Evolutionary conservation across 140 eudicot genomes (phyloP).

Genomic region (Stevia rebaudiana): DNA sequence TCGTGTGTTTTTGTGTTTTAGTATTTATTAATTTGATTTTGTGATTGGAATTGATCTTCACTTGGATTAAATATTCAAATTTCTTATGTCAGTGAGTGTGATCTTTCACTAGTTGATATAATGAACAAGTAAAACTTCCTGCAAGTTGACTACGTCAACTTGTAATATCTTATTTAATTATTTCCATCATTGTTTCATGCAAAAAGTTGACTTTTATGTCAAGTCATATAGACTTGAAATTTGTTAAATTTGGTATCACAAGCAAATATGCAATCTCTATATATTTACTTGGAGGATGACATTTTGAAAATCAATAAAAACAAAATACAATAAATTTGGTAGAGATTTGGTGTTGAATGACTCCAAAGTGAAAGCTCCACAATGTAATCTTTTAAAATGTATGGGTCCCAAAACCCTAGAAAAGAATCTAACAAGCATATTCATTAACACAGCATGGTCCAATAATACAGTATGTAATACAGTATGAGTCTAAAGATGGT

Average conservation of each 20-base stretch:
- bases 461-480: too few relatives aligned
- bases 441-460: too few relatives aligned
- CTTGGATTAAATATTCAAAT: background rate
- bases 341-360: constrained; percentile 2
- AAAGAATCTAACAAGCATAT: too few relatives aligned
- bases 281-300: background rate
- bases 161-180: background rate
- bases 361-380: background rate
- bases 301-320: background rate
- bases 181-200: constrained; percentile 3
- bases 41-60: constrained; percentile 15
- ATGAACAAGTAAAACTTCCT: constrained; percentile 14
- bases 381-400: too few relatives aligned
- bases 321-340: background rate
- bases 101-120: constrained; percentile 19
- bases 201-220: constrained; percentile 7
- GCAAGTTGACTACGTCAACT: constrained; percentile 20
- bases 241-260: constrained; percentile 2
- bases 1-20: constrained; percentile 14
- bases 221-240: constrained; percentile 1
- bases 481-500: too few relatives aligned
- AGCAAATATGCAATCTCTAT: background rate
- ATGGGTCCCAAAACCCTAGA: too few relatives aligned
- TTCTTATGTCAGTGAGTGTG: constrained; percentile 37
- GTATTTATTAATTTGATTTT: constrained; percentile 5